A percentile compares a stretch with the other conserved stretches of the same genome.
phyloP scores from a whole-genome alignment of 140 eudicot species.

The Cichorium intybus region DNA sequence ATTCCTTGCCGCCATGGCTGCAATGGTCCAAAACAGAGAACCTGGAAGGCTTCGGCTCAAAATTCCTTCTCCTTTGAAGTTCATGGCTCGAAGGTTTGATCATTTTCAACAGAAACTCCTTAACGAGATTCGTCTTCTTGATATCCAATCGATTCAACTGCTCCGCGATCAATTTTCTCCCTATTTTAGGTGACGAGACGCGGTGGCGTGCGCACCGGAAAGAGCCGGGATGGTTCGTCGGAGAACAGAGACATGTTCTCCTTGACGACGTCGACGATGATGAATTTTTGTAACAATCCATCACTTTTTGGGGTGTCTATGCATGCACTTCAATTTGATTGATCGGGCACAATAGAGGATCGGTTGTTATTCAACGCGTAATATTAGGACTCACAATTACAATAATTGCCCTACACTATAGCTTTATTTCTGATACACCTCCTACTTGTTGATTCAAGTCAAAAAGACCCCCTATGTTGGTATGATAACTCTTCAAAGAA shows the following conservation, averaged over 20 bases:
- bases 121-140: slow-evolving; percentile 37
- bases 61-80: slow-evolving; percentile 46
- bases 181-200: slow-evolving; percentile 10
- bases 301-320: slow-evolving; percentile 25
- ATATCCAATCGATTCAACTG: slow-evolving; percentile 19
- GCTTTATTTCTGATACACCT: background rate
- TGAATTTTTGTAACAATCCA: slow-evolving; percentile 28
- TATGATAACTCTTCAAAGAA: background rate
- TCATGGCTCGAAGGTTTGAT: slow-evolving; percentile 59
- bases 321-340: slow-evolving; percentile 29
- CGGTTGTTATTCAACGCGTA: slow-evolving; percentile 24
- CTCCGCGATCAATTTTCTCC: slow-evolving; percentile 19
- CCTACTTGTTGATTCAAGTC: background rate
- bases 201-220: slow-evolving; percentile 57
- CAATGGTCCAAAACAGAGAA: slow-evolving; percentile 28
- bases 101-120: slow-evolving; percentile 43
- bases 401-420: background rate
- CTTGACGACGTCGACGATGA: slow-evolving; percentile 13
- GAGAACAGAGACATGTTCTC: slow-evolving; percentile 45
- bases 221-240: slow-evolving; percentile 52
- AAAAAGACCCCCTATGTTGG: background rate
- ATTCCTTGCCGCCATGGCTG: slow-evolving; percentile 18
- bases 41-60: slow-evolving; percentile 54
- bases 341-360: slow-evolving; percentile 18
- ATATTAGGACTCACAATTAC: slow-evolving; percentile 10